Evolutionary conservation across 139 green algal species (phyloP), one percentile per base, ranked within the genome.

Genomic region (Picochlorum sp.): DNA sequence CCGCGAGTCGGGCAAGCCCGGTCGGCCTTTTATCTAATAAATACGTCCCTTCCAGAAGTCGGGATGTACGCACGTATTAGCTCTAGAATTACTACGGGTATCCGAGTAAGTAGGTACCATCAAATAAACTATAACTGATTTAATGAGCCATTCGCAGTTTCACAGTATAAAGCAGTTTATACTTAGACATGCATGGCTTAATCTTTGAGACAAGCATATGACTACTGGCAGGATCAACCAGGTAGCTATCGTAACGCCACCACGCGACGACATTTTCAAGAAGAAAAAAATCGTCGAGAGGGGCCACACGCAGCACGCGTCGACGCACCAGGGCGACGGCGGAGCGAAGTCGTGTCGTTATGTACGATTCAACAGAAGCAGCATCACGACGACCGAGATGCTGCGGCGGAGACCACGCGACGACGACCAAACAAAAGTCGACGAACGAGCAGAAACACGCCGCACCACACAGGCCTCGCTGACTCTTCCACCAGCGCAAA

Each of bases 101-200:
- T 84, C 77, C 77, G 66, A 72, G 72, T 74, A 74, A 93, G 81
- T 85, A 90, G 80, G 86, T 91, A 97, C 88, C 88, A 96, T 92
- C 91, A 97, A 97, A 96, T 95, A 95, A 96, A 97, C 86, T 95
- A 95, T 96, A 95, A 96, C 88, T 97, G 88, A 97, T 97, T 95
- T 97, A 97, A 97, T 97, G 90, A 97, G 91, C 89, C 91, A 96
- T 96, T 97, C 91, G 91, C 89, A 97, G 89, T 97, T 97, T 97
- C 90, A 94, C 89, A 93, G 90, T 97, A 97, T 95, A 95, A 84
- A 92, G 73, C 80, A 89, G 88, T 89, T 92, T 96, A 96, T 96
- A 96, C 89, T 96, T 95, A 95, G 89, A 96, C 89, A 95, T 96
- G 89, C 89, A 96, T 95, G 89, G 87, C 87, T 94, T 94, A 96